Evolutionary conservation across 1,284 basidiomycete species (phyloP).

Genomic region (Chiua sp.): DNA sequence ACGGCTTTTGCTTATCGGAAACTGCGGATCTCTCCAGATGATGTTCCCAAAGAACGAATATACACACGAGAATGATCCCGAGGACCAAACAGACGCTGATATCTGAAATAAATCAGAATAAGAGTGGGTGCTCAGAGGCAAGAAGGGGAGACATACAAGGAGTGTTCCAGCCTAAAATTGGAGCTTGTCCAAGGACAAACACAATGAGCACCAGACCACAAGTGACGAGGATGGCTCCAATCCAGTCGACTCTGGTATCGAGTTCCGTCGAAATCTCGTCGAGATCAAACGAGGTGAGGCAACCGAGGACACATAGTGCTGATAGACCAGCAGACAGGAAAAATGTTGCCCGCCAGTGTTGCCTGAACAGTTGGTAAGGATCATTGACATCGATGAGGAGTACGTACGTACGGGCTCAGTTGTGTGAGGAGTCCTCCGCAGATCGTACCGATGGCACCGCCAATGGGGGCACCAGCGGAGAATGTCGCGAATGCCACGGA

Average conservation of each 20-base stretch:
- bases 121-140: slow-evolving; percentile 1
- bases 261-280: slow-evolving; percentile 51
- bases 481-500: slow-evolving; percentile 81
- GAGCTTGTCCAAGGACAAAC: slow-evolving; percentile 81
- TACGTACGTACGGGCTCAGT: slow-evolving; percentile 47
- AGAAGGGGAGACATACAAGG: slow-evolving; percentile 55
- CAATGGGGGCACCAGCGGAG: slow-evolving; percentile 82
- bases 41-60: slow-evolving; percentile 68
- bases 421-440: slow-evolving; percentile 77
- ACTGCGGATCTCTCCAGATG: slow-evolving; percentile 49
- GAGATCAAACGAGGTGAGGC: slow-evolving; percentile 57
- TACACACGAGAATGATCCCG: slow-evolving; percentile 54
- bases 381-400: neutral
- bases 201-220: slow-evolving; percentile 78
- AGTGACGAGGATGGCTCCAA: slow-evolving; percentile 81
- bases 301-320: slow-evolving; percentile 53
- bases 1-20: slow-evolving; percentile 20
- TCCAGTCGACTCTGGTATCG: slow-evolving; percentile 80
- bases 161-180: slow-evolving; percentile 78
- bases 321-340: slow-evolving; percentile 61
- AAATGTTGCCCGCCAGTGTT: slow-evolving; percentile 67
- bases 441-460: slow-evolving; percentile 69
- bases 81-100: slow-evolving; percentile 60
- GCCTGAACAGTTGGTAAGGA: slow-evolving; percentile 29
- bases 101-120: slow-evolving; percentile 35